Conservation (phyloP, 2,329 filamentous ascomycete species). For the Phoma herbarum region DNA sequence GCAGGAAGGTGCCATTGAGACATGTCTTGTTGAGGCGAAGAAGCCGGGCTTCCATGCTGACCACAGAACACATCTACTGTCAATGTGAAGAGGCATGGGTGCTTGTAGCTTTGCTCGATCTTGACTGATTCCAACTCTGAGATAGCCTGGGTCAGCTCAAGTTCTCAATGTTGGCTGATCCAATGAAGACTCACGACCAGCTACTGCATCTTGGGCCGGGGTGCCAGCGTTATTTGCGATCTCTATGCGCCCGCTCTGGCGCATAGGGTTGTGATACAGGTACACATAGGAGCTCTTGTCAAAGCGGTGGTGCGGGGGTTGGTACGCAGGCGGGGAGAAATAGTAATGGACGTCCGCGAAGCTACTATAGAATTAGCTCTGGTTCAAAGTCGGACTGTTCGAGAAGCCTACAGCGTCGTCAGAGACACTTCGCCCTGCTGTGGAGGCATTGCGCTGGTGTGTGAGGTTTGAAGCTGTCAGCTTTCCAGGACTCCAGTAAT, state of each 20-base stretch:
- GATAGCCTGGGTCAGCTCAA: slow-evolving; percentile 31
- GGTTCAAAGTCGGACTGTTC: too few species aligned
- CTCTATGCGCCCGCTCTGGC: slow-evolving; percentile 75
- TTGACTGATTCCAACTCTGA: slow-evolving; percentile 71
- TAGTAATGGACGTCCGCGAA: slow-evolving; percentile 84
- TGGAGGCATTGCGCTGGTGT: slow-evolving; percentile 55
- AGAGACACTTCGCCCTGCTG: slow-evolving; percentile 58
- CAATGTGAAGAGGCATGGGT: slow-evolving; percentile 75
- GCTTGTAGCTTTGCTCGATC: slow-evolving; percentile 76
- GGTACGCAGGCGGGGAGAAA: slow-evolving; percentile 72
- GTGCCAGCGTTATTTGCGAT: slow-evolving; percentile 78
- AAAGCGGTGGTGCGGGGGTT: slow-evolving; percentile 80
- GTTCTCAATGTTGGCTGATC: neutral
- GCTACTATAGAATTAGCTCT: slow-evolving; percentile 55
- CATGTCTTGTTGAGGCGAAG: slow-evolving; percentile 57
- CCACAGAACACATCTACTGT: slow-evolving; percentile 61
- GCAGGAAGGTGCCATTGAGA: slow-evolving; percentile 78
- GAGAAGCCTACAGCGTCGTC: slow-evolving; percentile 56
- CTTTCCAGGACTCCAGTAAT: slow-evolving; percentile 15
- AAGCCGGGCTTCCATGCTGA: slow-evolving; percentile 47
- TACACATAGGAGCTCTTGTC: slow-evolving; percentile 83
- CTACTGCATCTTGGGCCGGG: slow-evolving; percentile 80
- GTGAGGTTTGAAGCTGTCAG: slow-evolving; percentile 15
- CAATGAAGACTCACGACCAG: slow-evolving; percentile 69
- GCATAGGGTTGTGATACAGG: slow-evolving; percentile 75